A percentile compares a stretch with the other conserved stretches of the same genome.
Evolutionary conservation across 1,139 yeast genomes (phyloP).

Genomic region (Candida dubliniensis): DNA sequence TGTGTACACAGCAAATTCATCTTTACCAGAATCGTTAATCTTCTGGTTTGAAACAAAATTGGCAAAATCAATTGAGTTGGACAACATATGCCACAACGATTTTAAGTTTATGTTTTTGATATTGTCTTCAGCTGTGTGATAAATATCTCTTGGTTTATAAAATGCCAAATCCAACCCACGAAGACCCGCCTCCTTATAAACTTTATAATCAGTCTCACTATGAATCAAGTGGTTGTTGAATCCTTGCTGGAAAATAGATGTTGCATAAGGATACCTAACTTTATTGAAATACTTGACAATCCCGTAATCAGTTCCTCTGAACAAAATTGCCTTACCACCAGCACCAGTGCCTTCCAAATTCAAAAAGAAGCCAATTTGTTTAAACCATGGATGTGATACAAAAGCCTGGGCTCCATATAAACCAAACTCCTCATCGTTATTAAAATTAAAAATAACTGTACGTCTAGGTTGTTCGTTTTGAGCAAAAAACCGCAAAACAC

Average conservation of each 20-base stretch:
- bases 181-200: slow-evolving; percentile 65
- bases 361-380: slow-evolving; percentile 62
- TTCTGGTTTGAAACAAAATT: slow-evolving; percentile 39
- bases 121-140: slow-evolving; percentile 77
- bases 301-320: slow-evolving; percentile 80
- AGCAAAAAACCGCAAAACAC: slow-evolving; percentile 56
- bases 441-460: slow-evolving; percentile 78
- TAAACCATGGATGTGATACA: slow-evolving; percentile 72
- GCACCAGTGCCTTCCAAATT: slow-evolving; percentile 97
- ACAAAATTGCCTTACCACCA: slow-evolving; percentile 83
- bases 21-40: slow-evolving; percentile 35
- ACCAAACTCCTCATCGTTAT: slow-evolving; percentile 90
- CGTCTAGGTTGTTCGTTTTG: slow-evolving; percentile 57
- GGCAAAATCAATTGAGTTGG: slow-evolving; percentile 62
- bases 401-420: slow-evolving; percentile 80
- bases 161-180: slow-evolving; percentile 77
- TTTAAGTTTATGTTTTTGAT: slow-evolving; percentile 62
- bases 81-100: slow-evolving; percentile 82
- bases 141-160: slow-evolving; percentile 68
- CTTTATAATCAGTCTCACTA: slow-evolving; percentile 84
- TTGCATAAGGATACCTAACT: slow-evolving; percentile 74
- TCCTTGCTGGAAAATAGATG: slow-evolving; percentile 79
- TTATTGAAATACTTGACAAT: slow-evolving; percentile 43
- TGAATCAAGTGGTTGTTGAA: slow-evolving; percentile 69
- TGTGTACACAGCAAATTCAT: slow-evolving; percentile 57